Percentiles rank a stretch among this genome's conserved stretches.
These are phyloP conservation scores for Pelagophyceae sp. DNA, from an alignment of 352 stramenopile species.

Conservation along the genomic window DNA sequence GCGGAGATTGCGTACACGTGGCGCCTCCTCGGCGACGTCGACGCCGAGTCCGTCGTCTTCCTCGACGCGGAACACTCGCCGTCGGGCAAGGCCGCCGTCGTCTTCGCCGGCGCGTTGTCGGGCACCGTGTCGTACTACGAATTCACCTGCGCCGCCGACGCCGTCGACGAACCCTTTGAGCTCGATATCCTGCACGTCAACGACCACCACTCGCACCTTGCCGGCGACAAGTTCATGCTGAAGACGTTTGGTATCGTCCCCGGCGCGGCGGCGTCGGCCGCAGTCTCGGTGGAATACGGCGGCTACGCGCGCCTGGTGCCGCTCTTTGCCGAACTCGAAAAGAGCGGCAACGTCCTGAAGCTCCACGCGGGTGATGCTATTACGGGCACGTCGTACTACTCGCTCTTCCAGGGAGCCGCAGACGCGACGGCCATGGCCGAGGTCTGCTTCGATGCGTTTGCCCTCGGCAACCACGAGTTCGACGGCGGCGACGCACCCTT, in stretches of 20 bases:
- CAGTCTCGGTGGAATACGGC: too few relatives aligned
- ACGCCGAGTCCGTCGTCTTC: constrained; percentile 39
- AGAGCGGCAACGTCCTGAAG: constrained; percentile 27
- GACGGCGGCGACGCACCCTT: constrained; percentile 34
- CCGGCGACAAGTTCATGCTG: not conserved
- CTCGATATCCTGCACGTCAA: not conserved
- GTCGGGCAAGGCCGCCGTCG: constrained; percentile 33
- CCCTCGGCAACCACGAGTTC: constrained; percentile 44
- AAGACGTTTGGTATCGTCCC: not conserved
- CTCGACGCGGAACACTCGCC: constrained; percentile 30
- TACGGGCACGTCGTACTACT: constrained; percentile 38
- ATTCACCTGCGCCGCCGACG: constrained; percentile 30
- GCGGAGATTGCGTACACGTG: constrained; percentile 36
- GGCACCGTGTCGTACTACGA: constrained; percentile 36
- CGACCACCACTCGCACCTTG: not conserved
- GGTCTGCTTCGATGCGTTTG: constrained; percentile 36
- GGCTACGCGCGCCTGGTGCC: constrained; percentile 23
- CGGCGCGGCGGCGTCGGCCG: too few relatives aligned
- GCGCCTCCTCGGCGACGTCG: constrained; percentile 37
- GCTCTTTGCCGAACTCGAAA: constrained; percentile 21
- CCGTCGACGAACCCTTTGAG: not conserved
- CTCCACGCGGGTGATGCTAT: constrained; percentile 40
- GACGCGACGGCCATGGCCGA: constrained; percentile 38
- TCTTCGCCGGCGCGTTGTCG: constrained; percentile 38
- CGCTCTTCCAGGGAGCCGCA: constrained; percentile 27